Conservation (phyloP, 768 basidiomycete genomes). For the Pulveroboletus sp. region DNA sequence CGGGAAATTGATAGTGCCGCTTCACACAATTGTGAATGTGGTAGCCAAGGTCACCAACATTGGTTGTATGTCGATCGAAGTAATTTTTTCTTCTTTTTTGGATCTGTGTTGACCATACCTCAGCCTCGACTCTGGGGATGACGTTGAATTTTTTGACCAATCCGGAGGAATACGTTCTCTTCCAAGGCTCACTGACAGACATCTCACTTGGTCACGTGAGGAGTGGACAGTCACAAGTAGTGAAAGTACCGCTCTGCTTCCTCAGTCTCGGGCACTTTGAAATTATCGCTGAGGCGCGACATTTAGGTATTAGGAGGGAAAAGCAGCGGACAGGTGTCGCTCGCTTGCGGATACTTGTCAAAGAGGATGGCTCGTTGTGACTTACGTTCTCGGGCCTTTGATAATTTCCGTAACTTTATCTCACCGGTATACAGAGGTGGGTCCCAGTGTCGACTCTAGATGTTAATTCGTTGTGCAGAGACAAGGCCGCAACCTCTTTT, state of each 20-base stretch:
- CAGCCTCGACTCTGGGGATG: constrained; percentile 52
- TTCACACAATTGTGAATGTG: constrained; percentile 64
- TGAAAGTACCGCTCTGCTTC: constrained; percentile 65
- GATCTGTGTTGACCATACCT: constrained; percentile 7
- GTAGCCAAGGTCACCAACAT: constrained; percentile 55
- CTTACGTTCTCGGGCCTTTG: not conserved
- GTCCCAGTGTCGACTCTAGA: not conserved
- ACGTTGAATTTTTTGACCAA: constrained; percentile 50
- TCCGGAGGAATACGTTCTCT: constrained; percentile 61
- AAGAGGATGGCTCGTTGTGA: constrained; percentile 5
- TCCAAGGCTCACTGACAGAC: constrained; percentile 61
- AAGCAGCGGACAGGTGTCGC: constrained; percentile 21
- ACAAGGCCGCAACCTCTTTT: not conserved
- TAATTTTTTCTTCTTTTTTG: not conserved
- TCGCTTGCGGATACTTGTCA: constrained; percentile 13
- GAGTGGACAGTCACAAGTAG: constrained; percentile 45
- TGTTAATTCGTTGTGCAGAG: not conserved
- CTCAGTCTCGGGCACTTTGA: constrained; percentile 64
- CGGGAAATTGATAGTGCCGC: constrained; percentile 46
- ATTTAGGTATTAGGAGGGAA: constrained; percentile 17
- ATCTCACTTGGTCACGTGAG: constrained; percentile 62
- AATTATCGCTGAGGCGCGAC: constrained; percentile 35
- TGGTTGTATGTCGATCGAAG: constrained; percentile 47
- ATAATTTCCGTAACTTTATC: not conserved
- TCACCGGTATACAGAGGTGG: not conserved